A percentile compares a stretch with the other conserved stretches of the same genome.
phyloP scores from a whole-genome alignment of 345 rosid genomes.

The Bruguiera parviflora region DNA sequence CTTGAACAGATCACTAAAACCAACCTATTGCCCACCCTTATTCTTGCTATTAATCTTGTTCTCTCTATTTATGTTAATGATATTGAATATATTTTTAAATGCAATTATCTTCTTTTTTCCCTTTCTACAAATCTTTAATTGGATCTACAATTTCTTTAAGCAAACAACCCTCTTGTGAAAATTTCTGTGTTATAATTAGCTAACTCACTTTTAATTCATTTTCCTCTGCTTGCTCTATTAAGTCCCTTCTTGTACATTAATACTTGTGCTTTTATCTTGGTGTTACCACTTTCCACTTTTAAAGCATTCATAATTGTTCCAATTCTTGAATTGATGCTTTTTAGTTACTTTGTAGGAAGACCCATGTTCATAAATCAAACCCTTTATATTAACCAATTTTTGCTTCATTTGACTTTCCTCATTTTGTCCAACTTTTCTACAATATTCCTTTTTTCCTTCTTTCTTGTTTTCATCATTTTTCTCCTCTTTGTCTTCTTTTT shows the following conservation, averaged over 20 bases:
- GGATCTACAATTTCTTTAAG: constrained; percentile 19
- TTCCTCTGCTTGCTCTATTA: constrained; percentile 7
- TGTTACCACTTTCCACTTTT: constrained; percentile 28
- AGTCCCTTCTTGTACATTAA: constrained; percentile 11
- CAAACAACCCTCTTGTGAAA: neutral
- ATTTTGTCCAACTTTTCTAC: neutral
- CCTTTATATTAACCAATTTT: constrained; percentile 35
- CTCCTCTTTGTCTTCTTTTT: neutral
- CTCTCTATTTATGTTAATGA: neutral
- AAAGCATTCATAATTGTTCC: constrained; percentile 2
- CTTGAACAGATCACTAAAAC: neutral
- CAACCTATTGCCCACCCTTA: neutral
- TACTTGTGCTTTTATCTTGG: constrained; percentile 1
- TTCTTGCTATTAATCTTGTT: neutral
- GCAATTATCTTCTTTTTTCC: constrained; percentile 23
- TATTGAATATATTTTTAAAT: constrained; percentile 22
- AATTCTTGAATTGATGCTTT: constrained; percentile 12
- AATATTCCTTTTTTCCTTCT: no score
- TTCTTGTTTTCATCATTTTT: neutral
- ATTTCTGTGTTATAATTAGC: neutral
- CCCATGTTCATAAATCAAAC: constrained; percentile 29
- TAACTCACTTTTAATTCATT: neutral
- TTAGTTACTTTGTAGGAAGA: constrained; percentile 24
- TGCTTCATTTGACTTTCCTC: neutral
- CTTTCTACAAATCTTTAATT: constrained; percentile 8